A percentile compares a stretch with the other conserved stretches of the same genome.
These are phyloP conservation scores for Alternaria tenuissima DNA, from an alignment of 2,329 filamentous ascomycete species.

Conservation along the genomic window DNA sequence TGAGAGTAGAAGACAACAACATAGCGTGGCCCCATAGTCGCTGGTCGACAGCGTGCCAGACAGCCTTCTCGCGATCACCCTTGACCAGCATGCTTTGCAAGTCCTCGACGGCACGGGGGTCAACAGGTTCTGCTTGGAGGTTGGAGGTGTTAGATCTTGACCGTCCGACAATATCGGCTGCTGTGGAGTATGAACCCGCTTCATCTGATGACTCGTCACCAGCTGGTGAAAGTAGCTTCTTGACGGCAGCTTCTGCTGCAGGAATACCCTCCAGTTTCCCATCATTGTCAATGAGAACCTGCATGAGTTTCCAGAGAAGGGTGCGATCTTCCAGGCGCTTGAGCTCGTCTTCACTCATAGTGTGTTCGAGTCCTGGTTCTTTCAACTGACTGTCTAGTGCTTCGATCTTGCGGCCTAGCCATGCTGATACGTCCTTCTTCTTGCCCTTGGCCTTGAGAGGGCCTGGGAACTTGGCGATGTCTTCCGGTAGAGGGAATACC, in stretches of 20 bases:
- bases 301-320: constrained; percentile 86
- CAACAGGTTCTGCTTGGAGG: constrained; percentile 68
- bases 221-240: constrained; percentile 75
- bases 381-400: constrained; percentile 67
- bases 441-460: constrained; percentile 89
- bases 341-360: constrained; percentile 64
- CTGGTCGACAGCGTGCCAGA: constrained; percentile 92
- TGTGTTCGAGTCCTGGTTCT: constrained; percentile 57
- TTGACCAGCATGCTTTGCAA: constrained; percentile 76
- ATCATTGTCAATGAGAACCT: constrained; percentile 84
- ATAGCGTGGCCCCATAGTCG: constrained; percentile 96
- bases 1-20: constrained; percentile 83
- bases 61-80: constrained; percentile 88
- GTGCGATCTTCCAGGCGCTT: constrained; percentile 82
- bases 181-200: constrained; percentile 40
- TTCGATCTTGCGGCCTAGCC: constrained; percentile 81
- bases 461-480: constrained; percentile 83
- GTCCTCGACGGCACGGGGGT: constrained; percentile 73
- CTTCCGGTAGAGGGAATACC: constrained; percentile 73
- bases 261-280: constrained; percentile 77
- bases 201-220: constrained; percentile 28
- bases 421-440: constrained; percentile 89
- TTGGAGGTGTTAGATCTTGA: constrained; percentile 41
- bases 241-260: constrained; percentile 78
- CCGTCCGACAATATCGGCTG: constrained; percentile 49